Evolutionary conservation across 768 basidiomycete species (phyloP), one percentile per base, ranked within the genome.

Genomic region (Suillus alpinus): DNA sequence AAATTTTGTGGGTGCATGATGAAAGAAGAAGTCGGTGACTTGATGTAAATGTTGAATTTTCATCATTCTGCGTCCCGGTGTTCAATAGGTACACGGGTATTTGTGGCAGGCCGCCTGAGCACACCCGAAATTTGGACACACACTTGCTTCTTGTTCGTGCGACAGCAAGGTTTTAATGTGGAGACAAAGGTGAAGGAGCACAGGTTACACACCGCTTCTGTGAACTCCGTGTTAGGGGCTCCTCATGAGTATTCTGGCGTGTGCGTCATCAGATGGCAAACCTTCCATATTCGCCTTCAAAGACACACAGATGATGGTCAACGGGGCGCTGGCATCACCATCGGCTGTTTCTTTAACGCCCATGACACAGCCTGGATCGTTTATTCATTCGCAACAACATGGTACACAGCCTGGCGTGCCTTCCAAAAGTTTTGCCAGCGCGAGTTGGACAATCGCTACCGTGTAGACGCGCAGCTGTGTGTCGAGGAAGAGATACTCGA

Each of bases 191-290:
- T 98, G 67, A 95, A 97, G 72, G 97, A 98, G 76, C 95, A 98
- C 70, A 89, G 87, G 3, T 76, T 97, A 55, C 96, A 99, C 72
- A 90, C 87, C 53, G 95, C 95, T 3, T 95, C 94, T 62, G 96
- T 98, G 55, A 98, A 98, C 77, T 95, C 95, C 1, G 89, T 98
- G 26, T 93, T 94, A 0, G 98, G 97, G 97, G 95, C 96, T n/a
- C 94, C 96, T 2, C 95, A 97, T 67, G 96, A 98, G 71, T 0
- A 95, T 97, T 63, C 83, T 98, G 41, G 95, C 94, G 3, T 98
- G 96, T 69, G 2, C 26, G 2, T 95, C 93, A 31, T 96, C 94
- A 1, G 97, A 98, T 73, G 95, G 95, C 64, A 96, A 95, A 72
- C 83, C 98, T 46, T 98, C 95, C 6, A 94, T 98, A 41, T 79